Evolutionary conservation across 352 stramenopile genomes (phyloP).

Genomic region (Globisporangium ultimum): DNA sequence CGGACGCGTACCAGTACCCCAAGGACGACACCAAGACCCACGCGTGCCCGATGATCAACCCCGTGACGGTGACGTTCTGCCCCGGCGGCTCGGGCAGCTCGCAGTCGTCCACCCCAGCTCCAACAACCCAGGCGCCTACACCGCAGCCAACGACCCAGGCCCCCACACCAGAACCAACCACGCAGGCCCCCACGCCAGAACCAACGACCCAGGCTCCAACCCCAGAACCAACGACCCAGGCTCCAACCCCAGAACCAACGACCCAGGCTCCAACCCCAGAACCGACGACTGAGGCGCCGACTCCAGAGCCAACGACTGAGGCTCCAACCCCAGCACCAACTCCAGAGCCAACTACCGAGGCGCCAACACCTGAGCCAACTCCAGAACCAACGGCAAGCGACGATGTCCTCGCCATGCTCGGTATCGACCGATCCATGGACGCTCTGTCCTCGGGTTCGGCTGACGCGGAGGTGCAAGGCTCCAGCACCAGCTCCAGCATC

Average conservation of each 20-base stretch:
- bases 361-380: constrained; percentile 1
- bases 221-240: constrained; percentile 2
- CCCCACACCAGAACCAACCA: constrained; percentile 5
- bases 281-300: constrained; percentile 5
- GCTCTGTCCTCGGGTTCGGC: no score
- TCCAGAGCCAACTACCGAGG: constrained; percentile 2
- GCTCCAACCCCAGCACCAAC: constrained; percentile 2
- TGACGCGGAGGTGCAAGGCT: neutral
- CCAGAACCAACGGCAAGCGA: no score
- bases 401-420: no score
- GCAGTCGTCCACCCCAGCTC: constrained; percentile 3
- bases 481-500: neutral
- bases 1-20: constrained; percentile 37
- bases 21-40: constrained; percentile 43
- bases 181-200: constrained; percentile 3
- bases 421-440: no score
- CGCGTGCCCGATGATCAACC: constrained; percentile 30
- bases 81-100: constrained; percentile 30
- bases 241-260: constrained; percentile 9
- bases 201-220: constrained; percentile 10
- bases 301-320: constrained; percentile 7
- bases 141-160: constrained; percentile 13
- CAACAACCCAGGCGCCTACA: constrained; percentile 12
- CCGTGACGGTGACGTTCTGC: constrained; percentile 46
- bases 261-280: constrained; percentile 8